These are phyloP conservation scores for Capsaspora owczarzaki DNA, from an alignment of 78 protist genomes.

Conservation along the genomic window DNA sequence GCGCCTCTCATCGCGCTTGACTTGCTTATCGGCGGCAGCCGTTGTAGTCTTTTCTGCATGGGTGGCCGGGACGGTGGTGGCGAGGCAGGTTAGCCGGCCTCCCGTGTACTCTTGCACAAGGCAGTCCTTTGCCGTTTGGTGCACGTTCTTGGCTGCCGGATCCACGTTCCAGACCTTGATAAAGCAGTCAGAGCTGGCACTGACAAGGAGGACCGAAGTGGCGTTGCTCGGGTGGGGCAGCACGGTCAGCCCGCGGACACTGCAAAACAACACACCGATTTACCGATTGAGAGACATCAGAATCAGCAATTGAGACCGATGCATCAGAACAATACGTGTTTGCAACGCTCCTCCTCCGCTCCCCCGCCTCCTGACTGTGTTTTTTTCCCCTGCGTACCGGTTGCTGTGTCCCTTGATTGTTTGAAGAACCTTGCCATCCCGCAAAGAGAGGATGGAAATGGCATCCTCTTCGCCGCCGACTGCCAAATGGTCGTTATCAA, in stretches of 20 bases:
- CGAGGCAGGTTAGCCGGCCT: background rate
- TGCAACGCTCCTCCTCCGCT: too few relatives aligned
- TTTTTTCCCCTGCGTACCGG: too few relatives aligned
- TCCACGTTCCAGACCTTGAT: background rate
- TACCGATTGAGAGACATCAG: too few relatives aligned
- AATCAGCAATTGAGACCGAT: too few relatives aligned
- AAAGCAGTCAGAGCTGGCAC: slow-evolving; percentile 4
- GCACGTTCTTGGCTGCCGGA: background rate
- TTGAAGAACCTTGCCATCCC: background rate
- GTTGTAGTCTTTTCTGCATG: too few relatives aligned
- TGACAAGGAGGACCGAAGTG: background rate
- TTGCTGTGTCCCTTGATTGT: background rate
- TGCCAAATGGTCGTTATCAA: background rate
- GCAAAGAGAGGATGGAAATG: background rate
- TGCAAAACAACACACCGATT: too few relatives aligned
- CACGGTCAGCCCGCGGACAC: background rate
- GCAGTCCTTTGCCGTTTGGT: background rate
- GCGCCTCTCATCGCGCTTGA: too few relatives aligned
- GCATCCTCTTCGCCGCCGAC: background rate
- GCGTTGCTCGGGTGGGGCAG: slow-evolving; percentile 1
- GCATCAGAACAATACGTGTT: too few relatives aligned
- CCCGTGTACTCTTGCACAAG: background rate
- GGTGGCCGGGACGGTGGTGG: too few relatives aligned
- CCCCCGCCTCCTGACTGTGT: too few relatives aligned
- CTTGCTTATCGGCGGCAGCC: too few relatives aligned